Percentiles rank a stretch among this genome's conserved stretches.
These are phyloP conservation scores for Curvularia verruculosa DNA, from an alignment of 2,329 filamentous ascomycete species.

Conservation along the genomic window DNA sequence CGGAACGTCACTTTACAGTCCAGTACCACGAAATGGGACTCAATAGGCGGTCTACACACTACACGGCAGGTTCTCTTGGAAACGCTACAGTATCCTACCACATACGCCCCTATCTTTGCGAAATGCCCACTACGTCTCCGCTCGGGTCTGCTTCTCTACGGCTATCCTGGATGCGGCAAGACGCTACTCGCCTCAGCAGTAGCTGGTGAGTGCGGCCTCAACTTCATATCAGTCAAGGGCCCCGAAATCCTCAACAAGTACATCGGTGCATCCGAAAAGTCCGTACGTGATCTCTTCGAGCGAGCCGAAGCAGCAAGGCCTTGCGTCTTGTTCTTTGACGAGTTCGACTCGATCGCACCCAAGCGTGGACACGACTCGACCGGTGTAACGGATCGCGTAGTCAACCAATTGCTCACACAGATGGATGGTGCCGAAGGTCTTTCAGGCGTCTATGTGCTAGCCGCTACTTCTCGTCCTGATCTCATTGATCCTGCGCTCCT, in stretches of 20 bases:
- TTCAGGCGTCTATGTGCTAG: conserved; percentile 93
- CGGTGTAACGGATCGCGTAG: conserved; percentile 96
- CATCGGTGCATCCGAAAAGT: conserved; percentile 96
- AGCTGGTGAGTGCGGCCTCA: conserved; percentile 95
- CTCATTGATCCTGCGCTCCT: conserved; percentile 93
- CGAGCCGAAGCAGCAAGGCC: conserved; percentile 88
- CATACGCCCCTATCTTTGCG: conserved; percentile 96
- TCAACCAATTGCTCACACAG: conserved; percentile 96
- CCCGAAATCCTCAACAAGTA: conserved; percentile 99
- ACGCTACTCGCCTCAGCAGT: conserved; percentile 94
- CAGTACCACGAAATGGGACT: conserved; percentile 88
- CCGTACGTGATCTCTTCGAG: conserved; percentile 92
- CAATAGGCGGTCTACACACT: conserved; percentile 84
- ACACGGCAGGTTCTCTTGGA: conserved; percentile 92
- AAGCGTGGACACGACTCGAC: conserved; percentile 97
- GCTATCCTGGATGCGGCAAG: conserved; percentile 95
- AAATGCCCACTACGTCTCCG: conserved; percentile 93
- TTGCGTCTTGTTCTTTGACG: conserved; percentile 97
- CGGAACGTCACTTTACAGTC: conserved; percentile 93
- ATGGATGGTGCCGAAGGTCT: conserved; percentile 98
- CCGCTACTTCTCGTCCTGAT: conserved; percentile 90
- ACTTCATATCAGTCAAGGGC: conserved; percentile 98
- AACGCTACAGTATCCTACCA: conserved; percentile 95
- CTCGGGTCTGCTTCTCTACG: conserved; percentile 90
- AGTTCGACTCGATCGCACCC: conserved; percentile 97